Base-by-base conservation (phyloP, 441 rosid genomes). In the Euphorbia schlechtendalii region DNA sequence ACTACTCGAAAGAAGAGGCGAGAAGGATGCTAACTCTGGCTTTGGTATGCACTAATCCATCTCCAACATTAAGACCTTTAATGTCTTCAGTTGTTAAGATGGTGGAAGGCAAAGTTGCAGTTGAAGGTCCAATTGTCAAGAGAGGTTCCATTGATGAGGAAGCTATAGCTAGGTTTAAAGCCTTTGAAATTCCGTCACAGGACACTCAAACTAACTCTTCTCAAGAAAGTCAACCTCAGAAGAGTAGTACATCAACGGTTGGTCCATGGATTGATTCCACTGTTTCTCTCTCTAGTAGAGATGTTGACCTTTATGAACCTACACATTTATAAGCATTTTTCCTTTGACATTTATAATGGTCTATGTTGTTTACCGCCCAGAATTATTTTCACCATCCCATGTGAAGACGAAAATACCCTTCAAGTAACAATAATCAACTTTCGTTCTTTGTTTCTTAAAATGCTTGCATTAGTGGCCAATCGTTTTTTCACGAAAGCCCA, bases 21-120 rank as follows among this genome's bases (percentile, higher is more conserved):
- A 86, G 70, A 69, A 81, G 64, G 25, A 64, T 88, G 76, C 67
- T 85, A 17, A 81, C 77, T 71, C 73, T 86, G 40, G 85, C 78
- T 14, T 73, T 86, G 40, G 49, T 88, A 65, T 91, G 94, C 77
- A 79, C 90, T 41, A 84, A 80, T 65, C 86, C 83, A 22, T 82
- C 90, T 21, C 90, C 88, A 0, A 75, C 90, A 1, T 66, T 81
- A 25, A 72, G 97, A 71, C 97, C 96, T 36, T 62, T 71, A 3
- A 91, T 88, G 94, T 80, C 94, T 0, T 80, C 85, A 59, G 97
- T 82, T 32, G 90, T 86, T 63, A 76, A 68, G 18, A 86, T 88
- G 92, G 77, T 82, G 3, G 78, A 85, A 73, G 95, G 96, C 13
- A 78, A 73, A 56, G 72, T 66, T 27, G 63, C 71, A 38, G 74